Evolutionary conservation across 345 rosid species (phyloP).

Genomic region (Salix purpurea): DNA sequence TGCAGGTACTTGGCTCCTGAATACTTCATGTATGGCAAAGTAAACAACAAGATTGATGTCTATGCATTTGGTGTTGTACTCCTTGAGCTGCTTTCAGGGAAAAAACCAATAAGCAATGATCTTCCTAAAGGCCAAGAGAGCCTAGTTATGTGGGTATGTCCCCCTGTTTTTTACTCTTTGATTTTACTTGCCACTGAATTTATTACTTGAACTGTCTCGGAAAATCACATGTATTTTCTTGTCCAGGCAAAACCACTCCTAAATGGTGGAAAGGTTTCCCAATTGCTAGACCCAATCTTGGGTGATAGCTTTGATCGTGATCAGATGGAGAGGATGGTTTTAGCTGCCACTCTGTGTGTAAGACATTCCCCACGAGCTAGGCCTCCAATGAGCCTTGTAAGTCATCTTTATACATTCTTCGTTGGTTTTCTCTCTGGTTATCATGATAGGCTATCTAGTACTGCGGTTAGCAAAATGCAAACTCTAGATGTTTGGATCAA

Average conservation of each 20-base stretch:
- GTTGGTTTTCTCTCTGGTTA: background rate
- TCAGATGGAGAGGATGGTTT: conserved; percentile 27
- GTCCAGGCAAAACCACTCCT: conserved; percentile 30
- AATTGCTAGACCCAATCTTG: conserved; percentile 25
- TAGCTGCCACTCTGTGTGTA: conserved; percentile 30
- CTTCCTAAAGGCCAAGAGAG: conserved; percentile 33
- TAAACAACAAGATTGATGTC: conserved; percentile 87
- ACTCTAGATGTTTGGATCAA: too few relatives aligned
- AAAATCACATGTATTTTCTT: conserved; percentile 5
- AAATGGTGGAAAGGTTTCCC: conserved; percentile 18
- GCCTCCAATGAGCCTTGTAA: conserved; percentile 29
- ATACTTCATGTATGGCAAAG: conserved; percentile 91
- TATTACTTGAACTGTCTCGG: background rate
- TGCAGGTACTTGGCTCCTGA: conserved; percentile 97
- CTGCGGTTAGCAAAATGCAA: too few relatives aligned
- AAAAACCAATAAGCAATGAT: conserved; percentile 30
- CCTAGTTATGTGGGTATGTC: conserved; percentile 32
- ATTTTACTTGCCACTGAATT: too few relatives aligned
- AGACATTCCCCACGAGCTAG: conserved; percentile 21
- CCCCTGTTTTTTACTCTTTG: background rate
- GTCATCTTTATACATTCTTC: background rate
- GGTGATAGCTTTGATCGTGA: conserved; percentile 22
- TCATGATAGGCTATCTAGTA: too few relatives aligned
- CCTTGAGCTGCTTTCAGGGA: conserved; percentile 20
- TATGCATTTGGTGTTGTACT: conserved; percentile 67